phyloP scores from a whole-genome alignment of 2,329 filamentous ascomycete species.

The Aspergillus aculeatinus region DNA sequence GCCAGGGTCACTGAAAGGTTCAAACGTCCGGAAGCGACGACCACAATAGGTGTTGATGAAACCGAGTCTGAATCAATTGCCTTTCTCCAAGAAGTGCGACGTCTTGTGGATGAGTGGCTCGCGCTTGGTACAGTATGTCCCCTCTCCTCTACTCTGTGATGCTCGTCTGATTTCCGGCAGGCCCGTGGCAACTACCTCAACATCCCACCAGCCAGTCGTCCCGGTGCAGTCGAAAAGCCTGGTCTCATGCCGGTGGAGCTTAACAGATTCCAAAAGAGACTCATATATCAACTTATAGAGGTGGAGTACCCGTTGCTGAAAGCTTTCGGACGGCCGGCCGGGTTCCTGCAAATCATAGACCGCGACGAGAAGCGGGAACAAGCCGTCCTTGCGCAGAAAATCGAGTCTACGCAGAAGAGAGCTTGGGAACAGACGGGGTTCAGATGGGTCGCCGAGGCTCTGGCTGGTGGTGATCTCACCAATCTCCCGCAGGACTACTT shows the following conservation, averaged over 20 bases:
- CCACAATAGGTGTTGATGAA: constrained; percentile 51
- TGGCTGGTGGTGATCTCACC: constrained; percentile 44
- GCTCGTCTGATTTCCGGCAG: constrained; percentile 15
- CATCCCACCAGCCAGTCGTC: constrained; percentile 37
- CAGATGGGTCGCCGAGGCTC: constrained; percentile 49
- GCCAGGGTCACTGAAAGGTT: constrained; percentile 46
- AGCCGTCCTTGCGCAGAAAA: constrained; percentile 27
- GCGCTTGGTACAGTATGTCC: constrained; percentile 24
- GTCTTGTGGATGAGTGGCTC: constrained; percentile 50
- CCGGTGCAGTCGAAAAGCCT: constrained; percentile 17
- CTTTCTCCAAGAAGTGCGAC: constrained; percentile 50
- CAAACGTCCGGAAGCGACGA: constrained; percentile 28
- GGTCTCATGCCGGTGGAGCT: constrained; percentile 34
- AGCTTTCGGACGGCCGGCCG: constrained; percentile 33
- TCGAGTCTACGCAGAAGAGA: constrained; percentile 26
- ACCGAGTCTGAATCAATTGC: constrained; percentile 54
- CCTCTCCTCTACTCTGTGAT: neutral
- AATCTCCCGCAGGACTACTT: constrained; percentile 37
- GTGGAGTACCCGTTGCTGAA: constrained; percentile 54
- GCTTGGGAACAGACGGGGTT: constrained; percentile 43
- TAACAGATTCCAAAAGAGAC: constrained; percentile 61
- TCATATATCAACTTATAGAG: constrained; percentile 66
- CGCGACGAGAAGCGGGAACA: constrained; percentile 40
- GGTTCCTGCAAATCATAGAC: constrained; percentile 43
- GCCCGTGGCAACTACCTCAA: constrained; percentile 44